Conservation (phyloP, 805 yeast species). For the Sugiyamaella mastotermitis region DNA sequence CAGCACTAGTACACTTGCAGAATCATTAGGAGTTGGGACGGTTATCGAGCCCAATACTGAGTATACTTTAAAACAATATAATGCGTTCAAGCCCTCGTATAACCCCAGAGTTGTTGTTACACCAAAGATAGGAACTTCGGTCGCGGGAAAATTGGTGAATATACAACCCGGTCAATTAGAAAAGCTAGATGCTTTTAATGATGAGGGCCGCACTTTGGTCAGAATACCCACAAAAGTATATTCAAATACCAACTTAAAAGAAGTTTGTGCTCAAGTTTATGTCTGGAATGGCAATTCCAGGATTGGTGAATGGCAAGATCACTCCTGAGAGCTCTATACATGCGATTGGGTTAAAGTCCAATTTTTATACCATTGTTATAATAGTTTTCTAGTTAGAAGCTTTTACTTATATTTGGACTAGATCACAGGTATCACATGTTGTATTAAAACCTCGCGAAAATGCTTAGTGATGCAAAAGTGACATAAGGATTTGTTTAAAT, state of each 20-base stretch:
- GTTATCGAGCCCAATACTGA: too few relatives aligned
- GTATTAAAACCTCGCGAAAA: not conserved
- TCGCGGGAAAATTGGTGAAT: conserved; percentile 4
- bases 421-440: not conserved
- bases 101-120: too few relatives aligned
- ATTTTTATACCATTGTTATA: too few relatives aligned
- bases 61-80: too few relatives aligned
- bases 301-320: conserved; percentile 14
- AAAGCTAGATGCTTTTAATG: conserved; percentile 8
- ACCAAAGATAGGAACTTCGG: too few relatives aligned
- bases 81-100: too few relatives aligned
- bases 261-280: conserved; percentile 4
- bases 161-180: not conserved
- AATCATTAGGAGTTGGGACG: too few relatives aligned
- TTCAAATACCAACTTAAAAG: not conserved
- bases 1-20: too few relatives aligned
- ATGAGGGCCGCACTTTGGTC: conserved; percentile 12
- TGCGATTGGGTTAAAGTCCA: too few relatives aligned
- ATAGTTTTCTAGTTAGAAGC: not conserved
- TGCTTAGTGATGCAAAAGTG: not conserved
- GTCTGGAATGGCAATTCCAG: conserved; percentile 16
- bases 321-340: not conserved
- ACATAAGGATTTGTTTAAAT: too few relatives aligned
- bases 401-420: not conserved
- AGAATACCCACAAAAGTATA: conserved; percentile 2